Conservation (phyloP, 108 stramenopile species). For the Nannochloropsis gaditana region DNA sequence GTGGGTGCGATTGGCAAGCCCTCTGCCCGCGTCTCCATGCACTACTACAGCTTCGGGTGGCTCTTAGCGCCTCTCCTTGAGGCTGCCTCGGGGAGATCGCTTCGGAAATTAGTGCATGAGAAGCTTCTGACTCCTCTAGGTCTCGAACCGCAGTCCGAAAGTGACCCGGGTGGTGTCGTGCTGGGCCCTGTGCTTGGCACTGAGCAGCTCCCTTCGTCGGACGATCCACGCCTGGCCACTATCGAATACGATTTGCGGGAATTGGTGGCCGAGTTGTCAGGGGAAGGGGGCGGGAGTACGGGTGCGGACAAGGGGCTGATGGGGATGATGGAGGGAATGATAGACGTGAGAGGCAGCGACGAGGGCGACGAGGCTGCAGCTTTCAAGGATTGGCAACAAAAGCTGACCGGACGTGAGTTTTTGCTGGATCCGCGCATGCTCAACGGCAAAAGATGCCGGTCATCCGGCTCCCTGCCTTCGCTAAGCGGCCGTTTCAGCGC, state of each 20-base stretch:
- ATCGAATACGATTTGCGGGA: conserved; percentile 32
- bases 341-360: not conserved
- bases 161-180: conserved; percentile 34
- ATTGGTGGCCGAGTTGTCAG: not conserved
- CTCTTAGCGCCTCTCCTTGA: conserved; percentile 28
- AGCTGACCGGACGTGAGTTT: not conserved
- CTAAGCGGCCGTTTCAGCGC: not conserved
- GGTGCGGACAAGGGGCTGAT: not conserved
- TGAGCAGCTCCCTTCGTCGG: not conserved
- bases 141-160: conserved; percentile 23
- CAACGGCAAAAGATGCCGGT: not conserved
- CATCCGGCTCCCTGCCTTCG: not conserved
- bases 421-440: not conserved
- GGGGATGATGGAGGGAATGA: conserved; percentile 12
- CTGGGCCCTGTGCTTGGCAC: conserved; percentile 18
- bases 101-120: conserved; percentile 30
- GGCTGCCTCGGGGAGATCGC: not conserved
- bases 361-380: not conserved
- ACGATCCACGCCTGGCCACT: conserved; percentile 27
- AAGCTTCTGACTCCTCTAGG: conserved; percentile 38
- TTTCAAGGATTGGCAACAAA: not conserved
- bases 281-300: not conserved
- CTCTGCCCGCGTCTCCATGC: conserved; percentile 4
- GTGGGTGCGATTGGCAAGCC: conserved; percentile 34
- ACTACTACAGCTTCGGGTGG: conserved; percentile 49